phyloP scores from a whole-genome alignment of 208 protist genomes.

The Zelonia costaricensis region DNA sequence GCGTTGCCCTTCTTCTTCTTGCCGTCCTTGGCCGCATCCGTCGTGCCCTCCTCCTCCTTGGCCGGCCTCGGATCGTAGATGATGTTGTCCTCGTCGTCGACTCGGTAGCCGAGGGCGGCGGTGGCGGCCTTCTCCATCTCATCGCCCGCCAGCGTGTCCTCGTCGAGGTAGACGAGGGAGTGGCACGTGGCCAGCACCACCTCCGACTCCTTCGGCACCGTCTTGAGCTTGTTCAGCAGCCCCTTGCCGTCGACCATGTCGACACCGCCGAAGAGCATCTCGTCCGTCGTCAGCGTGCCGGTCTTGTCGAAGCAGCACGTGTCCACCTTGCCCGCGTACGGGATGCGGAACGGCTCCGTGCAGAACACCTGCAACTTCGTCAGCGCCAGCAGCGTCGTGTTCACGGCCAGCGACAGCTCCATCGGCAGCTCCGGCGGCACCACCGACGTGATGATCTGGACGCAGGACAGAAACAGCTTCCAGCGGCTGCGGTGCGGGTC shows the following conservation, averaged over 20 bases:
- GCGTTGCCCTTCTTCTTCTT: constrained; percentile 7
- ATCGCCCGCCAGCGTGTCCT: constrained; percentile 93
- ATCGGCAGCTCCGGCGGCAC: constrained; percentile 99
- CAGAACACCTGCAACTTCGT: constrained; percentile 93
- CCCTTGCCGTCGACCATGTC: constrained; percentile 90
- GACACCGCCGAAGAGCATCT: constrained; percentile 93
- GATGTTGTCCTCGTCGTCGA: constrained; percentile 71
- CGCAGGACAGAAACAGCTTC: constrained; percentile 98
- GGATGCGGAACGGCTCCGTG: constrained; percentile 99
- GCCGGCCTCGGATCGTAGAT: constrained; percentile 54
- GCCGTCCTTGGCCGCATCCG: too few relatives aligned
- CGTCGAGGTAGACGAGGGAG: constrained; percentile 87
- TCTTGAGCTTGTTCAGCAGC: constrained; percentile 76
- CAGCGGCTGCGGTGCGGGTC: constrained; percentile 86
- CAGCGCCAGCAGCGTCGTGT: constrained; percentile 95
- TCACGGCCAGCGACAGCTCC: constrained; percentile 99
- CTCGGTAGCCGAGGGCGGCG: constrained; percentile 86
- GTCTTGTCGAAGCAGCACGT: constrained; percentile 99
- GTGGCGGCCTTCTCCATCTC: constrained; percentile 96
- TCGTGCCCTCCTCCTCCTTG: constrained; percentile 22
- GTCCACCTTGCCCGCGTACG: constrained; percentile 98
- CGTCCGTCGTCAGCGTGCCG: constrained; percentile 97
- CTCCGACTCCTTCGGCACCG: constrained; percentile 67
- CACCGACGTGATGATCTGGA: constrained; percentile 98
- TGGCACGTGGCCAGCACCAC: constrained; percentile 90